A percentile compares a stretch with the other conserved stretches of the same genome.
Evolutionary conservation across 352 stramenopile genomes (phyloP).

Genomic region (Globisporangium cystogenes): DNA sequence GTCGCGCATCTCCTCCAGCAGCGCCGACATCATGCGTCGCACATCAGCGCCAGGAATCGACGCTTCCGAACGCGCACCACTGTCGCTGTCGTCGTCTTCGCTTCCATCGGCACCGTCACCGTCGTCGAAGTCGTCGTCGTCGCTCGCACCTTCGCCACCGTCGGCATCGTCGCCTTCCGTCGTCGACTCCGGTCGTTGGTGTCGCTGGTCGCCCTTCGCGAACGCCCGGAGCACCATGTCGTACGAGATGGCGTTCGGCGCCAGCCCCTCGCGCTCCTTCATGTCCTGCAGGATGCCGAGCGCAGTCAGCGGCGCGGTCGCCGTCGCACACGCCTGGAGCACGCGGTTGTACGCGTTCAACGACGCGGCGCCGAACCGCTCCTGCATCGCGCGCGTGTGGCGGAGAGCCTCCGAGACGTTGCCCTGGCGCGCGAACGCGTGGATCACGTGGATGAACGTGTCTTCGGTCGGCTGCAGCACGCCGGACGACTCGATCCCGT

Average conservation of each 20-base stretch:
- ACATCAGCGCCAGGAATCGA: slow-evolving; percentile 1
- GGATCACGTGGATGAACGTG: slow-evolving; percentile 45
- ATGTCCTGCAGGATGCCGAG: slow-evolving; percentile 42
- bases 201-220: slow-evolving; percentile 17
- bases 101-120: slow-evolving; percentile 13
- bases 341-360: slow-evolving; percentile 50
- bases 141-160: slow-evolving; percentile 15
- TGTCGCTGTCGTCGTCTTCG: slow-evolving; percentile 14
- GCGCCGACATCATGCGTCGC: slow-evolving; percentile 8
- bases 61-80: not conserved
- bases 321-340: slow-evolving; percentile 46
- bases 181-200: not conserved
- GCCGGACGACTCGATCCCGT: slow-evolving; percentile 37
- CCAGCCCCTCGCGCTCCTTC: slow-evolving; percentile 15
- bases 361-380: slow-evolving; percentile 30
- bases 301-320: slow-evolving; percentile 25
- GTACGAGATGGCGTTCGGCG: slow-evolving; percentile 42
- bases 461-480: slow-evolving; percentile 25
- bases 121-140: slow-evolving; percentile 17
- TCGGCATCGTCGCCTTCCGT: slow-evolving; percentile 10
- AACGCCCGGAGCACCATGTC: slow-evolving; percentile 56
- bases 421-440: slow-evolving; percentile 41
- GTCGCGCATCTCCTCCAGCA: slow-evolving; percentile 32
- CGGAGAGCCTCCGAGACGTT: slow-evolving; percentile 37
- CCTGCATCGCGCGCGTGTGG: slow-evolving; percentile 35